A percentile compares a stretch with the other conserved stretches of the same genome.
Conservation (phyloP, 306 rosid genomes). For the Vigna reflexopilosa region DNA sequence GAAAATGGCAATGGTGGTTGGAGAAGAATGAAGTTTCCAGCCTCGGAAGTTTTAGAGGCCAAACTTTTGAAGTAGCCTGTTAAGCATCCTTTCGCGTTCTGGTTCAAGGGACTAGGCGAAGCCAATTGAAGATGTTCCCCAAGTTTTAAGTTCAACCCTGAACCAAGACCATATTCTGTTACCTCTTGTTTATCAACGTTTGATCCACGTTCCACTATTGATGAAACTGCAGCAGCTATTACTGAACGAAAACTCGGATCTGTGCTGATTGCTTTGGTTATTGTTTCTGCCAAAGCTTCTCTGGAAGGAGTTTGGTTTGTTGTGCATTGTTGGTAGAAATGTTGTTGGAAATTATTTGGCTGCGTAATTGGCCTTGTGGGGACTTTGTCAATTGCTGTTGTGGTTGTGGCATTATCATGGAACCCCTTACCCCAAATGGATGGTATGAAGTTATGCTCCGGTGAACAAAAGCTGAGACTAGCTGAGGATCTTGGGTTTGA, state of each 20-base stretch:
- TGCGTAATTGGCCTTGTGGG: conserved; percentile 15
- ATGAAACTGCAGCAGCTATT: conserved; percentile 65
- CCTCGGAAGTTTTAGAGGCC: conserved; percentile 48
- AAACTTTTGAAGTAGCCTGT: conserved; percentile 50
- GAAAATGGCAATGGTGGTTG: conserved; percentile 50
- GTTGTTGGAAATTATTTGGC: conserved; percentile 46
- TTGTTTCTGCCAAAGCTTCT: conserved; percentile 57
- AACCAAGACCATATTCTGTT: conserved; percentile 39
- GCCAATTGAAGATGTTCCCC: conserved; percentile 43
- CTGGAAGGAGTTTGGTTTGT: conserved; percentile 50
- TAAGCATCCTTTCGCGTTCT: conserved; percentile 47
- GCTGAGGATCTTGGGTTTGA: conserved; percentile 49
- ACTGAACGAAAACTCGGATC: conserved; percentile 62
- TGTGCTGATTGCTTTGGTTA: conserved; percentile 64
- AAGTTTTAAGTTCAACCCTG: conserved; percentile 46
- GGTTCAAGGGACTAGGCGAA: conserved; percentile 45
- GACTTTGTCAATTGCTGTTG: conserved; percentile 33
- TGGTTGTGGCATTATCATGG: conserved; percentile 42
- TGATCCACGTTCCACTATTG: conserved; percentile 59
- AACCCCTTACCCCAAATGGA: conserved; percentile 60
- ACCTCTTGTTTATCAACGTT: conserved; percentile 36
- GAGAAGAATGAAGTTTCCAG: conserved; percentile 47
- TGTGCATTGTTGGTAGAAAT: conserved; percentile 43
- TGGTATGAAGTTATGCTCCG: conserved; percentile 46
- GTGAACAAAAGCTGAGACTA: conserved; percentile 59